Percentiles rank a stretch among this genome's conserved stretches.
phyloP scores from a whole-genome alignment of 305 asterid species.

The Salvia sclarea region DNA sequence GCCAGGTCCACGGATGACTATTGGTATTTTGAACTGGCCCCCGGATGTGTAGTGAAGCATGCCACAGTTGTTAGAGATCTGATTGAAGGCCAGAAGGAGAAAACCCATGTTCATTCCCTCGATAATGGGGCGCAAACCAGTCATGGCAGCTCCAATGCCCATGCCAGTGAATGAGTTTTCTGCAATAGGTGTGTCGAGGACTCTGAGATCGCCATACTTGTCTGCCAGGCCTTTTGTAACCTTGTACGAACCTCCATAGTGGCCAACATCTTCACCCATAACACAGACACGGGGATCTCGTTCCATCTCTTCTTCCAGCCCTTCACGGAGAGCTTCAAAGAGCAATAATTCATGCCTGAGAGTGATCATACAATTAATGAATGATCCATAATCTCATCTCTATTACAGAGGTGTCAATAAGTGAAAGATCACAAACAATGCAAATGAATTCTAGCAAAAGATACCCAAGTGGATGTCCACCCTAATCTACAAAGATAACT shows the following conservation, averaged over 20 bases:
- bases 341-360: slow-evolving; percentile 72
- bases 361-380: slow-evolving; percentile 9
- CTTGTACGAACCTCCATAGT: slow-evolving; percentile 78
- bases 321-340: slow-evolving; percentile 76
- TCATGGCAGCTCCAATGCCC: slow-evolving; percentile 81
- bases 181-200: slow-evolving; percentile 83
- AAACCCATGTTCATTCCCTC: slow-evolving; percentile 88
- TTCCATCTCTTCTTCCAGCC: slow-evolving; percentile 79
- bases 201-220: slow-evolving; percentile 73
- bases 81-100: slow-evolving; percentile 72
- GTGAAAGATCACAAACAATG: background rate
- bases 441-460: background rate
- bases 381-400: background rate
- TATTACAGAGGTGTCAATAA: background rate
- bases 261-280: slow-evolving; percentile 78
- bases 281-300: slow-evolving; percentile 66
- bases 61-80: slow-evolving; percentile 74
- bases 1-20: slow-evolving; percentile 75
- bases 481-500: background rate
- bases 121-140: slow-evolving; percentile 63
- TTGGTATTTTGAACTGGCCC: slow-evolving; percentile 71
- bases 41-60: slow-evolving; percentile 84
- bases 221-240: slow-evolving; percentile 65
- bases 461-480: background rate
- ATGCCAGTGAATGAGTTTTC: slow-evolving; percentile 79